Base-by-base conservation (phyloP, 2,329 filamentous ascomycete genomes). In the Stenocarpella maydis region DNA sequence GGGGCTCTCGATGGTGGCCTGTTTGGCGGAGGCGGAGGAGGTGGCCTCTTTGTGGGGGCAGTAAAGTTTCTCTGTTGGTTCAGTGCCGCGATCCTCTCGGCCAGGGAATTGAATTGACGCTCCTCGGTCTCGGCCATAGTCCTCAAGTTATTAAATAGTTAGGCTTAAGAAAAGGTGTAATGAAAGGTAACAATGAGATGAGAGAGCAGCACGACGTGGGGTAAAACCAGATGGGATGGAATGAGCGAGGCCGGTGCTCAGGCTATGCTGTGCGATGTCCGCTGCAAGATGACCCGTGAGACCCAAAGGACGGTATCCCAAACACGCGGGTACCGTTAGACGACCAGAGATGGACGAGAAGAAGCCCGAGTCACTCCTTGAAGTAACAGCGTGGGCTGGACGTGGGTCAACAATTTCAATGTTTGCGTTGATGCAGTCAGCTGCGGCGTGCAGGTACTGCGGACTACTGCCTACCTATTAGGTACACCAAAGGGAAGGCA, bases 71-170 rank as follows among this genome's bases (percentile, higher is more conserved):
- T 87, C 77, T 90, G 85, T 75, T 82, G 80, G 73, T 90, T 90
- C 72, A 91, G 82, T 37, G 89, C 89, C 12, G 88, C 88, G 72
- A 91, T 91, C 65, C 89, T 84, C 77, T 90, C 87, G 5, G 87
- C 84, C 31, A 91, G 82, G 9, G 85, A 86, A 69, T 82, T 88
- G 77, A 88, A 90, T 71, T 86, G 86, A 47, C 87, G 87, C 75
- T 90, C 88, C 74, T 90, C 87, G 53, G 84, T 81, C 65, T 91
- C 88, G 9, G 87, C 83, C 89, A 91, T 91, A 69, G 63, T 71
- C 28, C 12, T 3, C 34, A 69, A 52, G 14, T 31, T 55, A 41
- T 21, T 41, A 58, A 50, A 37, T 67, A 39, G 45, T 26, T 54
- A 39, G 21, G 37, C 37, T 55, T 15, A 68, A 68, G 31, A 24